Conservation (phyloP, 306 rosid genomes). For the Cicer bijugum region DNA sequence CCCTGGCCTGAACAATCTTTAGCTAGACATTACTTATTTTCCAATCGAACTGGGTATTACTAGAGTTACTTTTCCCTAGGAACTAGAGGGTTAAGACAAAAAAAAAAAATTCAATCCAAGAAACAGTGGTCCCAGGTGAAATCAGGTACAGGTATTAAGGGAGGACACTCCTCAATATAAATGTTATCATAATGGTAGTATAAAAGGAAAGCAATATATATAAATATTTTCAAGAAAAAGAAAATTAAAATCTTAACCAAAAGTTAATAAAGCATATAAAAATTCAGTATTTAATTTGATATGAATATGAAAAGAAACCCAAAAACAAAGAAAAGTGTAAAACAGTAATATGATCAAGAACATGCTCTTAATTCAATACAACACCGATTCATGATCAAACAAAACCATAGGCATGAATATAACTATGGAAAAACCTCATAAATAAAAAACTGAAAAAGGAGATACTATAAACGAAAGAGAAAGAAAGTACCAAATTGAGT, state of each 20-base stretch:
- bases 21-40: no score
- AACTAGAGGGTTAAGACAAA: neutral
- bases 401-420: neutral
- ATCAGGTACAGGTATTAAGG: neutral
- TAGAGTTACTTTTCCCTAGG: no score
- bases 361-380: neutral
- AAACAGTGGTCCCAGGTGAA: slow-evolving; percentile 44
- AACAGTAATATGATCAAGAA: slow-evolving; percentile 24
- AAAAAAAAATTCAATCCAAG: slow-evolving; percentile 7
- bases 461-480: neutral
- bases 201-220: slow-evolving; percentile 41
- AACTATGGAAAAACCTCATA: neutral
- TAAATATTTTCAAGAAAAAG: neutral
- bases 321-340: neutral
- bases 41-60: no score
- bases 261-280: slow-evolving; percentile 29
- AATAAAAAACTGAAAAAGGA: neutral
- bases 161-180: slow-evolving; percentile 24
- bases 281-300: neutral
- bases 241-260: slow-evolving; percentile 7
- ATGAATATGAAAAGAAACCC: slow-evolving; percentile 14
- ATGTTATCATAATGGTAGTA: slow-evolving; percentile 33
- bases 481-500: slow-evolving; percentile 64
- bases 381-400: slow-evolving; percentile 14
- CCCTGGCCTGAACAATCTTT: no score